Percentiles rank a stretch among this genome's conserved stretches.
phyloP scores from a whole-genome alignment of 768 basidiomycete species.

The Amanita rimosa region DNA sequence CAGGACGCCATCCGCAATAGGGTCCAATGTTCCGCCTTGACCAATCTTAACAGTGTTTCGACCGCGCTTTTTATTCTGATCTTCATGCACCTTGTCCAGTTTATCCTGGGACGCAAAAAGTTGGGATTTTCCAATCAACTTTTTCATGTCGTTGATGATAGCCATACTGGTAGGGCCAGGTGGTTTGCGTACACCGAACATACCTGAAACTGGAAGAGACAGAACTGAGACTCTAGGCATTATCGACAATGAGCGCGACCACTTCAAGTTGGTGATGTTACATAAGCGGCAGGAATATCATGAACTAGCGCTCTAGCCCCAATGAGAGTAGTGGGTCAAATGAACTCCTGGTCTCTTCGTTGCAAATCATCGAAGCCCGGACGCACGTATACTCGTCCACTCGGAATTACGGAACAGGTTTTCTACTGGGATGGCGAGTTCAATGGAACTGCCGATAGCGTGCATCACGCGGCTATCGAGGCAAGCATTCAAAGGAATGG shows the following conservation, averaged over 20 bases:
- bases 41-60: conserved; percentile 67
- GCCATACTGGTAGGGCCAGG: conserved; percentile 91
- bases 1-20: conserved; percentile 89
- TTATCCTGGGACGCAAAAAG: conserved; percentile 66
- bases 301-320: too few relatives aligned
- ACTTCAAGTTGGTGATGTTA: not conserved
- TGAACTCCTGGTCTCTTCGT: conserved; percentile 26
- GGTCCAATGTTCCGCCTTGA: conserved; percentile 93
- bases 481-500: conserved; percentile 1
- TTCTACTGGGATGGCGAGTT: conserved; percentile 24
- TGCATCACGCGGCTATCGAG: conserved; percentile 17
- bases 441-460: conserved; percentile 24
- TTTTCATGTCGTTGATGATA: conserved; percentile 75
- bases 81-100: conserved; percentile 34
- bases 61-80: conserved; percentile 29
- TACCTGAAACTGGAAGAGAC: conserved; percentile 56
- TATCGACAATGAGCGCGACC: conserved; percentile 12
- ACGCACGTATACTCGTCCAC: conserved; percentile 17
- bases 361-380: not conserved
- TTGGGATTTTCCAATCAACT: conserved; percentile 62
- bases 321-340: not conserved
- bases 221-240: conserved; percentile 61
- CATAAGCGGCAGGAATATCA: not conserved
- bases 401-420: conserved; percentile 20
- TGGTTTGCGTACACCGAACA: conserved; percentile 88